These are phyloP conservation scores for Parsonsia alboflavescens DNA, from an alignment of 257 asterid species.

Conservation along the genomic window DNA sequence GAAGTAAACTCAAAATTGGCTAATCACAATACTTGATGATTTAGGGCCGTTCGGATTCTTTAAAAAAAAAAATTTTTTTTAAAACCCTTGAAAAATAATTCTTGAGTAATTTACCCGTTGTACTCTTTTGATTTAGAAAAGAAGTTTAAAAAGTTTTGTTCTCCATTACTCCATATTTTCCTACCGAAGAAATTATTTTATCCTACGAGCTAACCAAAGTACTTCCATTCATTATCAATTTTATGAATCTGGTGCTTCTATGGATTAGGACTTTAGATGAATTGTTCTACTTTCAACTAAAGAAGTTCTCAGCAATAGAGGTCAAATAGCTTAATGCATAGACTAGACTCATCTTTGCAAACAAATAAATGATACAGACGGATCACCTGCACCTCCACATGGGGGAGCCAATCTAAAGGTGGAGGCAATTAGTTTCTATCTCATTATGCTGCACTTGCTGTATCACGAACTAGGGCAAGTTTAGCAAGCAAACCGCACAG, in stretches of 20 bases:
- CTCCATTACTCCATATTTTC: too few relatives aligned
- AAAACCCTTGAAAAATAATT: too few relatives aligned
- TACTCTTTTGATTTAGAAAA: too few relatives aligned
- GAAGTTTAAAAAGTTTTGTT: too few relatives aligned
- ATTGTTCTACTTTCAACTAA: neutral
- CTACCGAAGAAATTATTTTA: too few relatives aligned
- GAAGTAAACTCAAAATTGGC: too few relatives aligned
- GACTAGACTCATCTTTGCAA: neutral
- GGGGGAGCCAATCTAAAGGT: neutral
- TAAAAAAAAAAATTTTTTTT: too few relatives aligned
- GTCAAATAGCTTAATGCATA: neutral
- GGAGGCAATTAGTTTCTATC: neutral
- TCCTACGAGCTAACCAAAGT: too few relatives aligned
- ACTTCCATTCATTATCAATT: neutral
- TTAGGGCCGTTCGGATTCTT: too few relatives aligned
- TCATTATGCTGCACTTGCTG: constrained; percentile 62
- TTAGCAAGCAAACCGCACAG: constrained; percentile 83
- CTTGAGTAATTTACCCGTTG: too few relatives aligned
- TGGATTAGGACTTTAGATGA: neutral
- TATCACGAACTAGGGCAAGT: constrained; percentile 62
- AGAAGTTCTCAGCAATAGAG: neutral
- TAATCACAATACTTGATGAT: too few relatives aligned
- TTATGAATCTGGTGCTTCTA: neutral
- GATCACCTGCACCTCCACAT: neutral
- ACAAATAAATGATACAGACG: neutral